These are phyloP conservation scores for Gaeumannomyces tritici DNA, from an alignment of 2,329 filamentous ascomycete species.

Conservation along the genomic window DNA sequence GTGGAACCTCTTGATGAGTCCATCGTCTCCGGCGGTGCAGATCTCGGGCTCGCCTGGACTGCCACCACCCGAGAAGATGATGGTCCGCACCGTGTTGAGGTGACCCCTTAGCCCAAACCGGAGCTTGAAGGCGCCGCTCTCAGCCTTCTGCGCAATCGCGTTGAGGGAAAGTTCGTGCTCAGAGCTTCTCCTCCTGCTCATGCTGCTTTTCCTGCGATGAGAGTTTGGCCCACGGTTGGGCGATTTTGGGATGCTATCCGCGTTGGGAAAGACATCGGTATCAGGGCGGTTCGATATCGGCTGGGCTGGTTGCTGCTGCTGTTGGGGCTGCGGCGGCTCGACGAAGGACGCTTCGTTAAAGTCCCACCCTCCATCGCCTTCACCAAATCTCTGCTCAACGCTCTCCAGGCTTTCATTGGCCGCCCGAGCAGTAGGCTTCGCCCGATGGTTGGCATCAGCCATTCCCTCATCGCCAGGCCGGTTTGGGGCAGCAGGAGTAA, in stretches of 20 bases:
- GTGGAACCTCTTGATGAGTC: conserved; percentile 93
- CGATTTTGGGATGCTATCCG: conserved; percentile 73
- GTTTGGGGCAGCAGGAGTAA: conserved; percentile 12
- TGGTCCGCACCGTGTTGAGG: conserved; percentile 83
- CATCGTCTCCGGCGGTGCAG: conserved; percentile 91
- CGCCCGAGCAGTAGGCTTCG: conserved; percentile 27
- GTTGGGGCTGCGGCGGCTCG: conserved; percentile 34
- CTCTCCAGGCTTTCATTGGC: conserved; percentile 22
- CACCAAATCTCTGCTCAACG: conserved; percentile 39
- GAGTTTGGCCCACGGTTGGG: conserved; percentile 59
- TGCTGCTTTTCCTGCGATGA: conserved; percentile 73
- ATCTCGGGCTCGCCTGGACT: conserved; percentile 95
- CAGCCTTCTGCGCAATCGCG: conserved; percentile 44
- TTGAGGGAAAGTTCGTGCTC: conserved; percentile 54
- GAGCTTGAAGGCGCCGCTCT: conserved; percentile 78
- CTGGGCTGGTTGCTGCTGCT: conserved; percentile 28
- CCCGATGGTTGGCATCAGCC: conserved; percentile 24
- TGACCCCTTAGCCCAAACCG: conserved; percentile 87
- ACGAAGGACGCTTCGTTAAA: conserved; percentile 72
- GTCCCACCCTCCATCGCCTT: conserved; percentile 71
- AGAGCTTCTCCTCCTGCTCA: conserved; percentile 59
- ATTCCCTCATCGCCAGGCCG: conserved; percentile 13
- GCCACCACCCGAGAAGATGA: conserved; percentile 94
- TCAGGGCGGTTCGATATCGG: conserved; percentile 59
- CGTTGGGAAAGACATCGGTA: conserved; percentile 77